Conservation (phyloP, 1,139 yeast genomes). For the Debaryomyces sp. region DNA sequence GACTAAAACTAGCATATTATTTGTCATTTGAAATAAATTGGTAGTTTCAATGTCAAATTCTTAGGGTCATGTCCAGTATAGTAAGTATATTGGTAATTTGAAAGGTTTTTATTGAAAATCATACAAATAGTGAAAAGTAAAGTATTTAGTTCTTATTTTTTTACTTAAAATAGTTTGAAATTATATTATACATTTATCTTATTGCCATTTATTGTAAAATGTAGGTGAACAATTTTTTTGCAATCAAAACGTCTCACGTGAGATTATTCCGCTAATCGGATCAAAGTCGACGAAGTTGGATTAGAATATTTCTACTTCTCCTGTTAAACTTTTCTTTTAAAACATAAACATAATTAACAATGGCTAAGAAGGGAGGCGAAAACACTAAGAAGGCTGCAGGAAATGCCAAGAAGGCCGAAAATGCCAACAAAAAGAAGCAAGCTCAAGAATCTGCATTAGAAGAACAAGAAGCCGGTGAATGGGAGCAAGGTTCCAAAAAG, state of each 20-base stretch:
- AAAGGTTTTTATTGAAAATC: not conserved
- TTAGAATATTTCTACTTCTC: not conserved
- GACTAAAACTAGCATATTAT: slow-evolving; percentile 4
- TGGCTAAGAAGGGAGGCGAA: slow-evolving; percentile 65
- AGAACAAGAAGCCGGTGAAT: slow-evolving; percentile 61
- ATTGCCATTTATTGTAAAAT: not conserved
- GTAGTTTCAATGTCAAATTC: not conserved
- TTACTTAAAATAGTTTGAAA: not conserved
- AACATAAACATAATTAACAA: slow-evolving; percentile 18
- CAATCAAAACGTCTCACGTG: slow-evolving; percentile 1
- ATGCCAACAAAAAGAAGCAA: slow-evolving; percentile 61
- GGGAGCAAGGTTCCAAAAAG: slow-evolving; percentile 77
- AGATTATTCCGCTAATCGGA: not conserved
- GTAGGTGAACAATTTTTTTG: not conserved
- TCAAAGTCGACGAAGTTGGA: slow-evolving; percentile 1
- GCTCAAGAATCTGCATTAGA: slow-evolving; percentile 52
- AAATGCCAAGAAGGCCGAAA: slow-evolving; percentile 70
- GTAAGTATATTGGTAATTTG: not conserved
- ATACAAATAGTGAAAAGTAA: not conserved
- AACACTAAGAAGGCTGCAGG: slow-evolving; percentile 70
- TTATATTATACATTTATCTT: not conserved
- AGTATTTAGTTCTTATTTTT: slow-evolving; percentile 3
- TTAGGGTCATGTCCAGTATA: not conserved
- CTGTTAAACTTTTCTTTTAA: not conserved
- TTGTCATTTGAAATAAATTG: slow-evolving; percentile 2